Evolutionary conservation across 148 eudicot species (phyloP), one percentile per base, ranked within the genome.

Genomic region (Dianthus caryophyllus): DNA sequence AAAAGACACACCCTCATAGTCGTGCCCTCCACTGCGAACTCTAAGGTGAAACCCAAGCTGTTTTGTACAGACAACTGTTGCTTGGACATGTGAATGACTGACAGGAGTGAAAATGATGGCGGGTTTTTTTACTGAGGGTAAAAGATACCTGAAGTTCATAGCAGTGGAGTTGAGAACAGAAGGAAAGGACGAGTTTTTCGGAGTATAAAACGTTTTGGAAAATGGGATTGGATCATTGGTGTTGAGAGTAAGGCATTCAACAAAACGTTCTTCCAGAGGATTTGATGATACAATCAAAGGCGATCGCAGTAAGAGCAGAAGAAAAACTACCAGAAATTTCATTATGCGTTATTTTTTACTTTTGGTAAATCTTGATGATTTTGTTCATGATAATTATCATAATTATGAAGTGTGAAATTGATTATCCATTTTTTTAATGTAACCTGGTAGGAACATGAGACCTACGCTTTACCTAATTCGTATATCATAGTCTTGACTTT

Each of bases 21-120:
- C 80, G 31, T 77, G 80, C 9, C 80, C 80, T 4, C 76, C 70
- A 55, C 76, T 72, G 0, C 77, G 52, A 38, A 73, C 61, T 20
- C 74, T 68, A 12, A 69, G 62, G 55, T 73, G 74, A 48, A 73
- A 43, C 13, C 72, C 49, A 2, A 62, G 72, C 14, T 63, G 20
- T 69, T 77, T 68, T 4, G 77, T 36, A 66, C 80, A 77, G 26
- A 76, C 39, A 26, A 77, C 73, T 9, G 74, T 70, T 11, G 80
- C 73, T 78, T 71, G 71, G 17, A 70, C 30, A 29, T 75, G 78
- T 18, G 71, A 47, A 9, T 75, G 64, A 0, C 25, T 57, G 0
- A 30, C 6, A 8, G 78, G 70, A 20, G 66, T 64, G 53, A 75
- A 69, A 24, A 75, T 75, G 16, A 75, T 13, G n/a, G 41, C 49